Base-by-base conservation (phyloP, 371 early-diverging fungal species). In the Mortierella sp. region DNA sequence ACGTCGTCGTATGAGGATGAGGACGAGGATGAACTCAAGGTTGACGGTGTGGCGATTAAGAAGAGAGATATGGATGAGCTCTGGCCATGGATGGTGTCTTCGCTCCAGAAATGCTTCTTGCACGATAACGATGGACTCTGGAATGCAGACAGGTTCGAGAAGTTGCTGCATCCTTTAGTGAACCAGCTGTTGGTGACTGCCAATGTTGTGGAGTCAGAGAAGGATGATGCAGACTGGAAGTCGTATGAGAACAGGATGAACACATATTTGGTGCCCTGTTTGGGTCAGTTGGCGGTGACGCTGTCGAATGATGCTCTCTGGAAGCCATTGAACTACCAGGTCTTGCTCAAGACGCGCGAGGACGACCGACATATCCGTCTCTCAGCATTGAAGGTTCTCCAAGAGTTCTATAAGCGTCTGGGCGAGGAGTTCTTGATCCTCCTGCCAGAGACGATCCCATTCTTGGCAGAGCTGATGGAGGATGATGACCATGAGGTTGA, bases 381-480 rank as follows among this genome's bases (percentile, higher is more conserved):
- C 15, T 90, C 89, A 1, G 87, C 94, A 6, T 69, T 96, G 50
- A 76, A 83, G 53, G 85, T 87, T 43, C 69, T 96, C 41, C 89
- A 92, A 63, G 94, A 93, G 56, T 88, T 95, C 62, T 98, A 95
- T 75, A 78, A 82, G 61, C 86, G 88, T 41, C 84, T 95, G 14
- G 96, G 97, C 42, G 98, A 98, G 72, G 95, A 95, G 78, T 94
- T 94, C 86, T 82, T 97, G 43, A 84, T 92, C 32, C 84, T 94
- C 66, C 83, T 98, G 81, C 97, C 98, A 11, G 97, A 97, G 81
- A 96, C 97, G 46, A 93, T 97, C 56, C 97, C 99, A 2, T 93
- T 92, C 83, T 76, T 98, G 73, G 96, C 97, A 4, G 99, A 98
- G 82, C 82, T 97, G 19, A 90, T 96, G 92, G 99, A 98, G 79